phyloP scores from a whole-genome alignment of 768 basidiomycete species.

The Kwoniella dejecticola region DNA sequence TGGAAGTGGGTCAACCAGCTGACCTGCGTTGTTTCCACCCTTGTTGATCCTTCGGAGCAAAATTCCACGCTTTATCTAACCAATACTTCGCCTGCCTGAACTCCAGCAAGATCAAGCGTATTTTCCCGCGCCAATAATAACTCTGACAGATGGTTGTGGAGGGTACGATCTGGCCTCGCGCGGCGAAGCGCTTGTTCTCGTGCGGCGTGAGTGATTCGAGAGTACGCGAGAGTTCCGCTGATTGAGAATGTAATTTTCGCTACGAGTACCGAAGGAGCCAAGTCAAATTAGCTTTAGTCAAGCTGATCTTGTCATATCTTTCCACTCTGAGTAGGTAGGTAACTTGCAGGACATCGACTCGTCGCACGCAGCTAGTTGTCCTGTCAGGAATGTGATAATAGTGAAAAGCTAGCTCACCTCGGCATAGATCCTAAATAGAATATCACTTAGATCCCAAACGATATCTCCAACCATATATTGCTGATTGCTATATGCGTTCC shows the following conservation, averaged over 20 bases:
- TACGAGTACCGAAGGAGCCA: constrained; percentile 1
- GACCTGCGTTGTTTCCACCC: constrained; percentile 39
- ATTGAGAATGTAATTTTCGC: constrained; percentile 47
- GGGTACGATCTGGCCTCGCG: constrained; percentile 22
- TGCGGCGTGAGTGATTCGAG: constrained; percentile 31
- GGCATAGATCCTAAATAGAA: constrained; percentile 46
- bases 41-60: constrained; percentile 29
- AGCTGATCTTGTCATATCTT: too few relatives aligned
- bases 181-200: constrained; percentile 35
- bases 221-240: constrained; percentile 31
- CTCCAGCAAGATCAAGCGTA: constrained; percentile 38
- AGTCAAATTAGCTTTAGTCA: not conserved
- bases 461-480: constrained; percentile 38
- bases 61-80: constrained; percentile 41
- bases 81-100: constrained; percentile 36
- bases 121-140: constrained; percentile 47
- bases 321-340: too few relatives aligned
- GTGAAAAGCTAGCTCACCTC: too few relatives aligned
- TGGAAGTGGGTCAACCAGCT: constrained; percentile 5
- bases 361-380: too few relatives aligned
- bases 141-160: constrained; percentile 41
- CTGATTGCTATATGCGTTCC: constrained; percentile 17
- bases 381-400: too few relatives aligned
- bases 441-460: constrained; percentile 41
- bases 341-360: too few relatives aligned